phyloP scores from a whole-genome alignment of 2,329 filamentous ascomycete species.

The Lachnellula occidentalis region DNA sequence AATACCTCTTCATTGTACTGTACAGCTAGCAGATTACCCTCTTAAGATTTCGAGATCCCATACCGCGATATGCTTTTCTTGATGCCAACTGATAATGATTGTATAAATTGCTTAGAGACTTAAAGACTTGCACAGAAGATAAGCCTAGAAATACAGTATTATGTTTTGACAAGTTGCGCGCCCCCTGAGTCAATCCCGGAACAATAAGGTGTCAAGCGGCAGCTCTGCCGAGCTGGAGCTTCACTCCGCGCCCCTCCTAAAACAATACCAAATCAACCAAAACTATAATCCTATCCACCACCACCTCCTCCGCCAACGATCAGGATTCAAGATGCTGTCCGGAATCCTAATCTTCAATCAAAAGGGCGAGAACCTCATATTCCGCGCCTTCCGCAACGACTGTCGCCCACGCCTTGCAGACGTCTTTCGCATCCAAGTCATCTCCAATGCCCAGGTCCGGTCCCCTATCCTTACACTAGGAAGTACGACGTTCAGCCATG shows the following conservation, averaged over 20 bases:
- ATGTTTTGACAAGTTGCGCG: too few relatives aligned
- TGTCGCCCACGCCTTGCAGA: conserved; percentile 95
- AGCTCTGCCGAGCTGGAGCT: not conserved
- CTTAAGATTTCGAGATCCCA: not conserved
- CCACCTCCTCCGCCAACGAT: not conserved
- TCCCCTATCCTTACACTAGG: conserved; percentile 96
- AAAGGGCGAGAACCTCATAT: conserved; percentile 99
- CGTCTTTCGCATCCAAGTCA: conserved; percentile 99
- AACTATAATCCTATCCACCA: not conserved
- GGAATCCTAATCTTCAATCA: conserved; percentile 98
- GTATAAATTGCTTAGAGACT: not conserved
- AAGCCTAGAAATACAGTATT: not conserved
- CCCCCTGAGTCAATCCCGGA: not conserved
- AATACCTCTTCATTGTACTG: conserved; percentile 29
- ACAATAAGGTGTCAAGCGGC: not conserved
- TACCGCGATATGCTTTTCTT: not conserved
- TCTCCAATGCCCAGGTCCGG: conserved; percentile 94
- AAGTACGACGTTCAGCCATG: conserved; percentile 98
- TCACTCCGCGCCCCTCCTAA: not conserved
- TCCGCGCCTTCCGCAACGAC: conserved; percentile 97
- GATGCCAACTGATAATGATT: too few relatives aligned
- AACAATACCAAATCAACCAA: not conserved
- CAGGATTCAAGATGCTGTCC: conserved; percentile 69
- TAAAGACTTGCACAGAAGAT: not conserved
- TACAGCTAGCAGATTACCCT: conserved; percentile 31